Evolutionary conservation across 176 grass and related monocot species (phyloP).

Genomic region (Zea luxurians): DNA sequence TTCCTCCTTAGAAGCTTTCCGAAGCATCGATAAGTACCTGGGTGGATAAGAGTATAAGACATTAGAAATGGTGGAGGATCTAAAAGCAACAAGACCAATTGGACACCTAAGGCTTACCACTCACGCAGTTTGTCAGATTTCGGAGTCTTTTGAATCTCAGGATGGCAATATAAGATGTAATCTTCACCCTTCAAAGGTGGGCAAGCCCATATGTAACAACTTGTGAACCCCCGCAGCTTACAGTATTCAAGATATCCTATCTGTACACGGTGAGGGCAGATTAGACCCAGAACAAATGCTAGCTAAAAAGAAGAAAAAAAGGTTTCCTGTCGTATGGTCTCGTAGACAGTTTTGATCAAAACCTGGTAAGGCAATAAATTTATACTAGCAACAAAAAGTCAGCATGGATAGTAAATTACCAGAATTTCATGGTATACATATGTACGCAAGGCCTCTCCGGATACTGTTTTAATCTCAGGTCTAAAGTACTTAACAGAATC

Average conservation of each 20-base stretch:
- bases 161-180: constrained; percentile 97
- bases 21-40: constrained; percentile 97
- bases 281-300: constrained; percentile 24
- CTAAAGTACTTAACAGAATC: constrained; percentile 99
- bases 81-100: constrained; percentile 15
- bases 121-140: constrained; percentile 90
- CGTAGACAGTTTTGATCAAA: constrained; percentile 30
- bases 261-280: constrained; percentile 45
- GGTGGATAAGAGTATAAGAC: constrained; percentile 25
- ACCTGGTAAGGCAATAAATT: constrained; percentile 26
- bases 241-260: constrained; percentile 91
- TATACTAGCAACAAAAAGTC: constrained; percentile 11
- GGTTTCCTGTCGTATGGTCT: constrained; percentile 8
- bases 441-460: constrained; percentile 85
- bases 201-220: constrained; percentile 98
- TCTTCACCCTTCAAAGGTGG: constrained; percentile 93
- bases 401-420: constrained; percentile 50
- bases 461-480: constrained; percentile 80
- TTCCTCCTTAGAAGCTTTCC: constrained; percentile 70
- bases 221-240: constrained; percentile 89
- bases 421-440: constrained; percentile 98
- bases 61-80: constrained; percentile 4
- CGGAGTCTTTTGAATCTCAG: constrained; percentile 96
- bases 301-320: constrained; percentile 1
- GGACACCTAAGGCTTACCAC: constrained; percentile 56